Conservation (phyloP, 345 rosid genomes). For the Zanthoxylum bungeanum region DNA sequence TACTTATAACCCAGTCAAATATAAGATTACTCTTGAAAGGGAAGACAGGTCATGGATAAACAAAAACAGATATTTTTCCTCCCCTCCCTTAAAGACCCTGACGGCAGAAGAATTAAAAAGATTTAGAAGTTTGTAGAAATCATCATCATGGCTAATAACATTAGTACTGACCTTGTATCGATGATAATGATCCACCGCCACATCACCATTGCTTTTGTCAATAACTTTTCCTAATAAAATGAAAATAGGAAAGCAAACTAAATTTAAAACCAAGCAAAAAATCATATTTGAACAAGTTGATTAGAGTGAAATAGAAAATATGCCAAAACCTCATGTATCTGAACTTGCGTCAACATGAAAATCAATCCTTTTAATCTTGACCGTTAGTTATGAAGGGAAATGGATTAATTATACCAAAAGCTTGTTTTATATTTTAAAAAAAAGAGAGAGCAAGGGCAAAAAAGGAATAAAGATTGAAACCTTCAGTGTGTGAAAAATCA, state of each 20-base stretch:
- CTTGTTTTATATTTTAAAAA: not conserved
- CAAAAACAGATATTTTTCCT: not conserved
- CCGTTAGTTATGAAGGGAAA: too few relatives aligned
- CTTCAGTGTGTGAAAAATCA: slow-evolving; percentile 63
- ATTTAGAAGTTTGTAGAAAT: not conserved
- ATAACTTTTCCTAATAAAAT: slow-evolving; percentile 49
- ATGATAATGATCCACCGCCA: slow-evolving; percentile 78
- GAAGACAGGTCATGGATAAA: not conserved
- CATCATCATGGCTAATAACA: not conserved
- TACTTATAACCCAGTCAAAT: not conserved
- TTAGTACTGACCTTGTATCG: slow-evolving; percentile 58
- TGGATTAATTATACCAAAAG: not conserved
- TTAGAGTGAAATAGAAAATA: not conserved
- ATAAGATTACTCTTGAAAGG: not conserved
- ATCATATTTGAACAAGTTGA: not conserved
- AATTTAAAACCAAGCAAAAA: not conserved
- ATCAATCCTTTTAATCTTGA: too few relatives aligned
- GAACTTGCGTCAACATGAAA: too few relatives aligned
- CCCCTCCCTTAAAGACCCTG: not conserved
- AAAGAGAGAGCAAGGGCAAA: not conserved
- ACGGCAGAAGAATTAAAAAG: not conserved
- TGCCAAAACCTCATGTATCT: not conserved
- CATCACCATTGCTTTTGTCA: slow-evolving; percentile 72
- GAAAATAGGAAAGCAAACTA: not conserved
- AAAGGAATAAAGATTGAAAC: slow-evolving; percentile 23